A percentile compares a stretch with the other conserved stretches of the same genome.
Conservation (phyloP, 495 filamentous ascomycete genomes). For the Talaromyces liani region DNA sequence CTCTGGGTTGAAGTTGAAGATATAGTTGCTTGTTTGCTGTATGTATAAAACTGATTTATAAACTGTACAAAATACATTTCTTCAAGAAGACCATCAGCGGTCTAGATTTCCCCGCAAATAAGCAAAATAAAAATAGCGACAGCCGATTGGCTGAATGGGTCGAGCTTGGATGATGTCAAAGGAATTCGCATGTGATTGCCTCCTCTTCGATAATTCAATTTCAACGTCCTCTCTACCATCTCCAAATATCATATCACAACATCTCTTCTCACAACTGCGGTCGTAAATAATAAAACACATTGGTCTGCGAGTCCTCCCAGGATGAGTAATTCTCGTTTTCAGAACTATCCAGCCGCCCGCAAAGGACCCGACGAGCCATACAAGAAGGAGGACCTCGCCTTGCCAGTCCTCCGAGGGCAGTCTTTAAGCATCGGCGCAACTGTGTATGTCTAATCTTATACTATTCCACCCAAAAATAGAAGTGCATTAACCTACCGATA, state of each 20-base stretch:
- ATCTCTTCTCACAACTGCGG: not conserved
- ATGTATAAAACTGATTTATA: not conserved
- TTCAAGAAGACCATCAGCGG: not conserved
- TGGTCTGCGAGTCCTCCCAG: too few species aligned
- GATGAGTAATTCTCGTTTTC: constrained; percentile 16
- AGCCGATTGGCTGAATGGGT: not conserved
- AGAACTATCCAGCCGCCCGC: constrained; percentile 36
- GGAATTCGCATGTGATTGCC: constrained; percentile 13
- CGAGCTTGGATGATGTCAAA: not conserved
- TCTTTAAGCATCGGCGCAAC: constrained; percentile 42
- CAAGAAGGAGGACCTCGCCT: constrained; percentile 37
- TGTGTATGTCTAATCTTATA: constrained; percentile 29
- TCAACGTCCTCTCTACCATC: not conserved
- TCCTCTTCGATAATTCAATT: not conserved
- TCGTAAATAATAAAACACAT: not conserved
- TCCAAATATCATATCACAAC: not conserved
- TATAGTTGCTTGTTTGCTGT: not conserved
- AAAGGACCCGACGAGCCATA: constrained; percentile 41
- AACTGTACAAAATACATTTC: not conserved
- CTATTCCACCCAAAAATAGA: not conserved
- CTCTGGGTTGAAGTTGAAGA: constrained; percentile 67
- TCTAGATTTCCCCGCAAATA: not conserved
- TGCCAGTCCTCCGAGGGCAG: constrained; percentile 48
- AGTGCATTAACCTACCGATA: not conserved
- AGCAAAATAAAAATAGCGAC: not conserved